Conservation (phyloP, 2,329 filamentous ascomycete genomes). For the Penicillium palitans region DNA sequence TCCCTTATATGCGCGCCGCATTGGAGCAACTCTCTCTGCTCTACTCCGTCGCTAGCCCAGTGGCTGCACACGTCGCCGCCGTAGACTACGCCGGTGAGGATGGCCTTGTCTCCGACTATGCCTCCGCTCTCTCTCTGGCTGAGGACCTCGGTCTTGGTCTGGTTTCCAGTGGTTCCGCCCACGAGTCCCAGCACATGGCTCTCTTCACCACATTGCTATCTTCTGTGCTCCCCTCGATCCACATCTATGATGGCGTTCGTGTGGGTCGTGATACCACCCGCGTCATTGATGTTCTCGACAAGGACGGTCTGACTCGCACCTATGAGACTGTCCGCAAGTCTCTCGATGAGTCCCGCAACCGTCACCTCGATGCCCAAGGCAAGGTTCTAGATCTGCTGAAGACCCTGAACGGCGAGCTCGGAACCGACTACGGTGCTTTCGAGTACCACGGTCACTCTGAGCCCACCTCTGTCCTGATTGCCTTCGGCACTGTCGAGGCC, state of each 20-base stretch:
- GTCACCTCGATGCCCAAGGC: constrained; percentile 68
- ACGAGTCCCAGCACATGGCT: constrained; percentile 94
- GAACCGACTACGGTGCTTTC: constrained; percentile 88
- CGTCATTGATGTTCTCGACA: constrained; percentile 77
- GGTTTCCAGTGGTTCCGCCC: constrained; percentile 79
- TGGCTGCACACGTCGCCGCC: constrained; percentile 89
- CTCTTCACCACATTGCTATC: constrained; percentile 82
- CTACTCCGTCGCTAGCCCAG: constrained; percentile 87
- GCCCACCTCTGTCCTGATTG: constrained; percentile 80
- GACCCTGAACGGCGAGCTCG: constrained; percentile 84
- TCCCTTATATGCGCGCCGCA: constrained; percentile 76
- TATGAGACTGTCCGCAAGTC: constrained; percentile 68
- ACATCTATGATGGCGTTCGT: constrained; percentile 84
- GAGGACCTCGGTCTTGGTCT: constrained; percentile 90
- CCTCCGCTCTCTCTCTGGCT: constrained; percentile 72
- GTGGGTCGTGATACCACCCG: constrained; percentile 79
- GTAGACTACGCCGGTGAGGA: constrained; percentile 74
- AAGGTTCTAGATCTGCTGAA: constrained; percentile 70
- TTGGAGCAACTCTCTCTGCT: constrained; percentile 90
- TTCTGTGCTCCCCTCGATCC: constrained; percentile 75
- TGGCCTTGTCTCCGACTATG: constrained; percentile 85
- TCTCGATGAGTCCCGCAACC: constrained; percentile 64
- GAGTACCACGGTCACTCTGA: constrained; percentile 86
- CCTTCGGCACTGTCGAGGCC: constrained; percentile 88
- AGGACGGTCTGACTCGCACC: constrained; percentile 65